Evolutionary conservation across 352 stramenopile genomes (phyloP).

Genomic region (Plasmopara muralis): DNA sequence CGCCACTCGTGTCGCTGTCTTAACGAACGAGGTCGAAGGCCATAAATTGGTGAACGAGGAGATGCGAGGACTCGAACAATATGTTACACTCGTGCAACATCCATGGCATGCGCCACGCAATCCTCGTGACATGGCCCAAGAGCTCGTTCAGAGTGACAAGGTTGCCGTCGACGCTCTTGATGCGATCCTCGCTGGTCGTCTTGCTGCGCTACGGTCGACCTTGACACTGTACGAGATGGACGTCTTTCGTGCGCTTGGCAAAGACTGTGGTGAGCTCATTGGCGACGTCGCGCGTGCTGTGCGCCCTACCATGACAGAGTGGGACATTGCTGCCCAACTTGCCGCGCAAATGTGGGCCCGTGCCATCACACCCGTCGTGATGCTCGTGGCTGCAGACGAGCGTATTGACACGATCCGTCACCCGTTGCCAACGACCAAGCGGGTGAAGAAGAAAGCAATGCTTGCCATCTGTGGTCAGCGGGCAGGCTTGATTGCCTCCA

Average conservation of each 20-base stretch:
- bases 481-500: slow-evolving; percentile 51
- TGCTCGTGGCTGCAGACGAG: slow-evolving; percentile 60
- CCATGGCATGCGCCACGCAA: slow-evolving; percentile 46
- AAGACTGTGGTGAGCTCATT: slow-evolving; percentile 62
- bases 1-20: slow-evolving; percentile 32
- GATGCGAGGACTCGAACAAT: slow-evolving; percentile 40
- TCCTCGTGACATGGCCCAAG: slow-evolving; percentile 22
- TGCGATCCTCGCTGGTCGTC: slow-evolving; percentile 20
- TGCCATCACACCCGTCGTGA: slow-evolving; percentile 51
- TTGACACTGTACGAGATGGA: slow-evolving; percentile 54
- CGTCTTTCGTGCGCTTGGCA: slow-evolving; percentile 43
- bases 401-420: slow-evolving; percentile 60
- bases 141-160: slow-evolving; percentile 35
- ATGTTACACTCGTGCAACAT: slow-evolving; percentile 40
- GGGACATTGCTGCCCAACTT: slow-evolving; percentile 43
- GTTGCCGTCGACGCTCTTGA: slow-evolving; percentile 28
- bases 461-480: slow-evolving; percentile 66
- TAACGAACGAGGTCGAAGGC: slow-evolving; percentile 74
- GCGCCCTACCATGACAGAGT: slow-evolving; percentile 44
- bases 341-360: slow-evolving; percentile 28
- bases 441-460: slow-evolving; percentile 67
- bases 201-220: slow-evolving; percentile 32
- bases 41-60: slow-evolving; percentile 66
- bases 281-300: slow-evolving; percentile 37
- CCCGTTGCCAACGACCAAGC: slow-evolving; percentile 60